Conservation (phyloP, 169 alveolate species). For the Perkinsus olseni region DNA sequence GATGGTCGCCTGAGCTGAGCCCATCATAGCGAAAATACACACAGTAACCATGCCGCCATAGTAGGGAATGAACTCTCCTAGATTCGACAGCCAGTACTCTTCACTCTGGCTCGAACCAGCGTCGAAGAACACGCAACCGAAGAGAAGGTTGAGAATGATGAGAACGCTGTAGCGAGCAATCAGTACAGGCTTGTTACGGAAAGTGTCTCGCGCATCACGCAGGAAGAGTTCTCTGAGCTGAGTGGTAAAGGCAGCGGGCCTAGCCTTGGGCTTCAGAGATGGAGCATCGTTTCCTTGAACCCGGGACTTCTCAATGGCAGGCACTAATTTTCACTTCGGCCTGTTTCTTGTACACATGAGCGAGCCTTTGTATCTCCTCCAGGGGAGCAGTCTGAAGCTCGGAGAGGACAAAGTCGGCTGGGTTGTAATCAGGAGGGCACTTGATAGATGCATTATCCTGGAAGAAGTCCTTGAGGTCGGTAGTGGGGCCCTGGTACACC, state of each 20-base stretch:
- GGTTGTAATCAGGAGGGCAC: conserved; percentile 43
- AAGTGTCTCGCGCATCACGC: neutral
- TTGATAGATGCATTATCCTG: conserved; percentile 4
- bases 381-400: neutral
- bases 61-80: neutral
- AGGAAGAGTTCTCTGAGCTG: neutral
- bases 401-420: conserved; percentile 23
- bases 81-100: neutral
- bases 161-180: neutral
- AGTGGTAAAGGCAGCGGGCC: neutral
- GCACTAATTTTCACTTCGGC: neutral
- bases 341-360: neutral
- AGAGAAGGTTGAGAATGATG: neutral
- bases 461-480: neutral
- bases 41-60: neutral
- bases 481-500: conserved; percentile 43
- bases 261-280: neutral
- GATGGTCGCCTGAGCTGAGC: neutral
- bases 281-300: neutral
- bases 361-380: neutral
- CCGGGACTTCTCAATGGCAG: neutral
- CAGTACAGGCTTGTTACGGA: neutral
- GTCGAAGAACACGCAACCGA: neutral
- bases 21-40: neutral
- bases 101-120: too few species aligned